phyloP scores from a whole-genome alignment of 495 filamentous ascomycete species.

The Aspergillus indologenus region DNA sequence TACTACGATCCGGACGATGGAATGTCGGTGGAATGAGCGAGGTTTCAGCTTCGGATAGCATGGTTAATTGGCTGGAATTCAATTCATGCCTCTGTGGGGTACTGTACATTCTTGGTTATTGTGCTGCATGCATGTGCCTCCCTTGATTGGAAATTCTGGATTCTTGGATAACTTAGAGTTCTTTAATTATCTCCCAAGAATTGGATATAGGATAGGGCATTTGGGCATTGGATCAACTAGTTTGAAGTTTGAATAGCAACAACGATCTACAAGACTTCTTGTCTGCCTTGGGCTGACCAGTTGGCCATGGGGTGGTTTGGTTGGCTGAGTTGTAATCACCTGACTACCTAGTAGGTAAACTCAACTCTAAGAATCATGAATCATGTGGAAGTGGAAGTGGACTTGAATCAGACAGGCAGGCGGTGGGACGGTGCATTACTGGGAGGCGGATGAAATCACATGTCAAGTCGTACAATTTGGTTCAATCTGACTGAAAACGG shows the following conservation, averaged over 20 bases:
- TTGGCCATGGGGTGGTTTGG: too few species aligned
- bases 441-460: conserved; percentile 7
- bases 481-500: background rate
- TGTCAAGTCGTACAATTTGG: background rate
- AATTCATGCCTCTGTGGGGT: background rate
- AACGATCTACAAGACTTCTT: too few species aligned
- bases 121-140: background rate
- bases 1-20: conserved; percentile 27
- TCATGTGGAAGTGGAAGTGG: too few species aligned
- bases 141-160: background rate
- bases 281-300: too few species aligned
- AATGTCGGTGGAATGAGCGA: conserved; percentile 21
- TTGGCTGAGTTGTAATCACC: too few species aligned
- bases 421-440: background rate
- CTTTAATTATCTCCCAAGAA: too few species aligned
- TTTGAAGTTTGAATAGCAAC: too few species aligned
- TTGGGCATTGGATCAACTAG: too few species aligned
- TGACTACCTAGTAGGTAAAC: too few species aligned
- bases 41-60: background rate
- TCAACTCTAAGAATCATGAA: too few species aligned
- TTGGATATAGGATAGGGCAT: too few species aligned
- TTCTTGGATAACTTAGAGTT: background rate
- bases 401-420: background rate
- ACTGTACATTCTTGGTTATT: background rate
- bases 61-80: background rate